Base-by-base conservation (phyloP, 2,329 filamentous ascomycete species). In the Rhinocladiella similis region DNA sequence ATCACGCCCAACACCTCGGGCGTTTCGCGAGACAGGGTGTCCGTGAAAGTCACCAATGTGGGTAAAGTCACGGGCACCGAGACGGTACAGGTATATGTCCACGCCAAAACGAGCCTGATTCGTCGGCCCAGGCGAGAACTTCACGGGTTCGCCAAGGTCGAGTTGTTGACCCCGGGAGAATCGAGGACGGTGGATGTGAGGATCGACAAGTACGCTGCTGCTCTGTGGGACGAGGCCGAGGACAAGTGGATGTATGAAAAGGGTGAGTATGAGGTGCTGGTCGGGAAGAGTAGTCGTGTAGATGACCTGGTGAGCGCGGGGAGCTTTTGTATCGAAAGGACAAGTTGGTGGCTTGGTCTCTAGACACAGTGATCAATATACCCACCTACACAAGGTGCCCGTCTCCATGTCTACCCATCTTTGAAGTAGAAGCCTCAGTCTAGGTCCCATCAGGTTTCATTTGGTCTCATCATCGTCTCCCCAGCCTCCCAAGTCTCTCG, bases 71-170 rank as follows among this genome's bases (percentile, higher is more conserved):
- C 36, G 18, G 57, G 57, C 5, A 16, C 42, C 2, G 57, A 60
- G 29, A 41, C 52, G 36, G 45, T 60, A 6, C 57, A 60, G 22
- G 43, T 54, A 3, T 60, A 60, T 45, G 33, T 60, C 9, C 19
- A 19, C 14, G 29, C 33, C 13, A 18, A 9, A 3, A 48, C 35
- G 35, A 13, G 41, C 29, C 5, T 4, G n/a, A 38, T 59, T 19
- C n/a, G n/a, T 0, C 71, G 77, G 9, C 73, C 77, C 5, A 59
- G 61, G 25, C 76, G 75, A 63, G 75, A 78, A 56, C 65, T 79
- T 18, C 75, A 77, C 48, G 75, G 73, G 3, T 79, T 79, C 54
- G 61, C 69, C 18, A 79, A 78, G 56, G 48, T 72, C 9, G 22
- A 5, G 22, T 64, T 69, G 20, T 62, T 78, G 12, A 69, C 72